Conservation (phyloP, 352 stramenopile species). For the Phytophthora hybrid region DNA sequence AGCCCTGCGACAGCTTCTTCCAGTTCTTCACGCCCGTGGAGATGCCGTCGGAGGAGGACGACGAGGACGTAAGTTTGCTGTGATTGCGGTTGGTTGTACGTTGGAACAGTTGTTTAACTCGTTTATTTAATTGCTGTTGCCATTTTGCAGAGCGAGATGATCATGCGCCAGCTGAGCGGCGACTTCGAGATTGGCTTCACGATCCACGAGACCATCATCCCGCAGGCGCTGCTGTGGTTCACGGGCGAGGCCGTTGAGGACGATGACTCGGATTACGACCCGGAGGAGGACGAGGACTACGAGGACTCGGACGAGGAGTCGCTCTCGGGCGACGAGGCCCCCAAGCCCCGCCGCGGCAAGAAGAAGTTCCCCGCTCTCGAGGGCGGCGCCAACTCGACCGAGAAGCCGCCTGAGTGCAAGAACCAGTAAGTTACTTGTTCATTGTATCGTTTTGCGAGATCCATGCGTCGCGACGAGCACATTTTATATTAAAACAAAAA, state of each 20-base stretch:
- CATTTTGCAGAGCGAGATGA: constrained; percentile 73
- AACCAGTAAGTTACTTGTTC: constrained; percentile 77
- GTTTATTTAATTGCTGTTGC: constrained; percentile 18
- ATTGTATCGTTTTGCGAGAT: constrained; percentile 37
- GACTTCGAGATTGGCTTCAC: constrained; percentile 90
- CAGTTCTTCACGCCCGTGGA: constrained; percentile 88
- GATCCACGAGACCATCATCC: constrained; percentile 90
- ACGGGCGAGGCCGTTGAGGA: constrained; percentile 83
- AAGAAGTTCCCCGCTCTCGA: constrained; percentile 86
- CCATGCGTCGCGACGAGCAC: constrained; percentile 23
- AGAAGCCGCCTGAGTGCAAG: constrained; percentile 91
- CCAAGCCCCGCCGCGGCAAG: constrained; percentile 59
- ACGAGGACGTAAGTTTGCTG: constrained; percentile 70
- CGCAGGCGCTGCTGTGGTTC: constrained; percentile 89
- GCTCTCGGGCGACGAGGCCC: constrained; percentile 63
- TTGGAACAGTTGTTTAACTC: constrained; percentile 11
- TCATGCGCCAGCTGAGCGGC: constrained; percentile 85
- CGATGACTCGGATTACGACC: constrained; percentile 84
- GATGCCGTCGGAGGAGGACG: constrained; percentile 88
- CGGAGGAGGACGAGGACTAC: constrained; percentile 78
- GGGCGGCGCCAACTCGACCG: constrained; percentile 60
- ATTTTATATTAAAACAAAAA: constrained; percentile 35
- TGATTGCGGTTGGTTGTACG: not conserved
- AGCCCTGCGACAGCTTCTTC: constrained; percentile 90
- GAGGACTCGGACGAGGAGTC: constrained; percentile 75